Conservation (phyloP, 257 asterid genomes). For the Solanum lycopersicoides region DNA sequence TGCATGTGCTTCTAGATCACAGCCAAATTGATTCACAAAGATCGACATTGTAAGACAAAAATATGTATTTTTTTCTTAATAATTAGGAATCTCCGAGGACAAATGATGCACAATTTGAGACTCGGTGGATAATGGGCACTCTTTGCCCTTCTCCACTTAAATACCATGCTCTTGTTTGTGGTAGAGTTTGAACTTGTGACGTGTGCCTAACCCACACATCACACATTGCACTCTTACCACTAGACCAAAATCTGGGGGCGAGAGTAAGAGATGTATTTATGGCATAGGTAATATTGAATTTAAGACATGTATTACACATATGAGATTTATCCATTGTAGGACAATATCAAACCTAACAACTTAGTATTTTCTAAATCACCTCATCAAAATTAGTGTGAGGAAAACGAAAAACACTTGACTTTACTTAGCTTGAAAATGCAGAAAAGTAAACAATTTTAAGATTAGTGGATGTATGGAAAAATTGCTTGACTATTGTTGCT, state of each 20-base stretch:
- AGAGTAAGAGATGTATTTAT: not conserved
- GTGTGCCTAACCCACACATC: not conserved
- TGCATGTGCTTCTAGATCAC: not conserved
- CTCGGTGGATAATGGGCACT: not conserved
- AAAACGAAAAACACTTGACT: not conserved
- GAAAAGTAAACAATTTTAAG: not conserved
- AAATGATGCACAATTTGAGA: not conserved
- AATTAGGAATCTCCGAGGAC: not conserved
- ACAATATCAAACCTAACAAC: not conserved
- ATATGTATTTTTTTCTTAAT: not conserved
- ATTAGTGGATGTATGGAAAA: not conserved
- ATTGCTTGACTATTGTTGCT: not conserved
- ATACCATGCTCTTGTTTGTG: not conserved
- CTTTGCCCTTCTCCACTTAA: not conserved
- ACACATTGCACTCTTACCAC: not conserved
- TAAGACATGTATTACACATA: not conserved
- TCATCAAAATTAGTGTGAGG: not conserved
- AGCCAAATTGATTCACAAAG: not conserved
- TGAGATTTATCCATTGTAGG: not conserved
- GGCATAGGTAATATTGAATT: not conserved
- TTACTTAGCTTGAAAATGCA: not conserved
- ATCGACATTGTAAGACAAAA: not conserved
- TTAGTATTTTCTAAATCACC: not conserved
- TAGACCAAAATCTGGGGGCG: not conserved
- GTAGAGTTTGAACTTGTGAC: not conserved